Conservation (phyloP, 306 rosid species). For the Lathyrus aphaca region DNA sequence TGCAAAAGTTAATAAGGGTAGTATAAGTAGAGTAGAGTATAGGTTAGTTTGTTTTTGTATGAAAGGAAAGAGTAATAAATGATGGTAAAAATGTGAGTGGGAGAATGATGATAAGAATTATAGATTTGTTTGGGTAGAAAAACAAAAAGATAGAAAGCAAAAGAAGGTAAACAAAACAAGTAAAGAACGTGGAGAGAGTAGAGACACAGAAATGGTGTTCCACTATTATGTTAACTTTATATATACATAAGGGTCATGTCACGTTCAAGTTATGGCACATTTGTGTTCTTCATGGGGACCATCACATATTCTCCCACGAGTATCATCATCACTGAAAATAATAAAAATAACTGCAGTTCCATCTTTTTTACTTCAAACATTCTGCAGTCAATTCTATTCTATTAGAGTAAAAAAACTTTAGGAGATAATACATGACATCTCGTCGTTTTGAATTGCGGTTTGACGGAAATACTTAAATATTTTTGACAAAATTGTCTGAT, state of each 20-base stretch:
- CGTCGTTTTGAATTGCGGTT: too few relatives aligned
- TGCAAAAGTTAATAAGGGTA: background rate
- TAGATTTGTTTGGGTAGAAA: background rate
- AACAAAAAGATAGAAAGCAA: conserved; percentile 38
- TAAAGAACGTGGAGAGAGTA: conserved; percentile 7
- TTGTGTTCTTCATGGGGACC: conserved; percentile 34
- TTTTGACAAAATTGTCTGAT: too few relatives aligned
- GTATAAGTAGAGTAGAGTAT: background rate
- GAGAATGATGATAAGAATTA: background rate
- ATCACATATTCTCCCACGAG: conserved; percentile 31
- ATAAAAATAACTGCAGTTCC: background rate
- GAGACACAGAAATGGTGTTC: conserved; percentile 32
- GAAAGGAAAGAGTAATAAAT: background rate
- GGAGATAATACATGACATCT: too few relatives aligned
- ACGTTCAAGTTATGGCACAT: background rate
- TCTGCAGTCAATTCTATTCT: too few relatives aligned
- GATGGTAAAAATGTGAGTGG: background rate
- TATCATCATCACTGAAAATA: conserved; percentile 17
- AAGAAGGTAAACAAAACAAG: conserved; percentile 26
- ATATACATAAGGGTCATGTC: conserved; percentile 23
- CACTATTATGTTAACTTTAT: conserved; percentile 28
- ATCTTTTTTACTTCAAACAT: background rate
- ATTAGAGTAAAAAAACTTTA: too few relatives aligned
- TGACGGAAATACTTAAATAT: too few relatives aligned
- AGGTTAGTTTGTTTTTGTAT: background rate